Evolutionary conservation across 306 rosid species (phyloP).

Genomic region (Cicer cuneatum): DNA sequence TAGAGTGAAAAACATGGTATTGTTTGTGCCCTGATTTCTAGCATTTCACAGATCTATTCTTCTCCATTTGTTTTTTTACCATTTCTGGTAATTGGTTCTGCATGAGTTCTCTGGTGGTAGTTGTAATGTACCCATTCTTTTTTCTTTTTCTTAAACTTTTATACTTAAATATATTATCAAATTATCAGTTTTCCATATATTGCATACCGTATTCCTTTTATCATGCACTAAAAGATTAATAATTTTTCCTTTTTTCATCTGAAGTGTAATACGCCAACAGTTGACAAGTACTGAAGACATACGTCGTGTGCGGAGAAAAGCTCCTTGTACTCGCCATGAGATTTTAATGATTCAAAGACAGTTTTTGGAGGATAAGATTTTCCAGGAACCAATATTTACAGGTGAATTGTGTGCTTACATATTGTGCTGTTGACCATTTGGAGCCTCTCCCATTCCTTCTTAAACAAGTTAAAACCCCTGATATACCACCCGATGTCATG

Average conservation of each 20-base stretch:
- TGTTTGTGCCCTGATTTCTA: constrained; percentile 15
- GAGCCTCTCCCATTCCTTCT: constrained; percentile 2
- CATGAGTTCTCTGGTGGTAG: constrained; percentile 25
- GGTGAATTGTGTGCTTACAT: constrained; percentile 56
- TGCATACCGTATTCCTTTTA: constrained; percentile 15
- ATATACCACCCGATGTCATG: neutral
- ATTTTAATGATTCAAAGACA: constrained; percentile 88
- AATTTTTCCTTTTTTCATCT: constrained; percentile 44
- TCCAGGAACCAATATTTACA: constrained; percentile 68
- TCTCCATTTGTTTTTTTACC: constrained; percentile 13
- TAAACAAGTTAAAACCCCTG: neutral
- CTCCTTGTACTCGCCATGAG: constrained; percentile 88
- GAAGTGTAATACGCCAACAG: constrained; percentile 89
- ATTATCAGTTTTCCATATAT: constrained; percentile 2
- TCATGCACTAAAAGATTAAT: constrained; percentile 37
- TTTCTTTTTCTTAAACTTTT: neutral
- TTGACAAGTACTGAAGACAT: constrained; percentile 90
- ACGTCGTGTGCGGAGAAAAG: constrained; percentile 90
- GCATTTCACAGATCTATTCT: constrained; percentile 30
- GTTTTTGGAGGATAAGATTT: constrained; percentile 78
- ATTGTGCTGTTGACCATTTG: constrained; percentile 34
- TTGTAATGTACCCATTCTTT: constrained; percentile 1
- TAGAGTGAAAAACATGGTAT: constrained; percentile 30
- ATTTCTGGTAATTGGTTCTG: constrained; percentile 21
- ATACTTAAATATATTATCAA: constrained; percentile 24